Conservation (phyloP, 352 stramenopile species). For the Synura sp. region DNA sequence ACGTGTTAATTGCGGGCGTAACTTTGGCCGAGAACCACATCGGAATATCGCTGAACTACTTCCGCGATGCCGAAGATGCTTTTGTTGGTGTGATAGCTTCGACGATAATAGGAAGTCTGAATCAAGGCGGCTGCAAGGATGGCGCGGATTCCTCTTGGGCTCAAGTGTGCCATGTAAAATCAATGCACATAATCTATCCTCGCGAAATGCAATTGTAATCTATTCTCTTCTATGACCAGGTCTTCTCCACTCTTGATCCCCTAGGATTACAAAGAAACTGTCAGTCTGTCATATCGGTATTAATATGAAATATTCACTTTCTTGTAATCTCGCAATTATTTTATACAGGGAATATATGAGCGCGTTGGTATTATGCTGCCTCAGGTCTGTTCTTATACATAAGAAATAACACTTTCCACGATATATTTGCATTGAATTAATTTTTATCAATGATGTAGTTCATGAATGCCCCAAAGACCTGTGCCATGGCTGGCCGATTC, state of each 20-base stretch:
- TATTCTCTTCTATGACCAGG: too few relatives aligned
- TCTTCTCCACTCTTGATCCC: neutral
- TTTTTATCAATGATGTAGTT: too few relatives aligned
- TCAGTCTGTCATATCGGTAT: too few relatives aligned
- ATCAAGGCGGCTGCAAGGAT: neutral
- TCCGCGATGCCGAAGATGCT: neutral
- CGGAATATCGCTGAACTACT: neutral
- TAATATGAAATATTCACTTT: too few relatives aligned
- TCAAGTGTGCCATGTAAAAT: too few relatives aligned
- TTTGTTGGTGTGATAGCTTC: neutral
- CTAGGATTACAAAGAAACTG: neutral
- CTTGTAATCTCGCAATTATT: too few relatives aligned
- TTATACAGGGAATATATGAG: neutral
- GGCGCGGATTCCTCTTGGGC: too few relatives aligned
- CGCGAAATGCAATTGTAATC: too few relatives aligned
- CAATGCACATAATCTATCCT: too few relatives aligned
- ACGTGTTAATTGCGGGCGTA: neutral
- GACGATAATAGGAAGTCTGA: neutral
- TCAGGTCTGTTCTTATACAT: too few relatives aligned
- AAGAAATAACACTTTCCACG: too few relatives aligned
- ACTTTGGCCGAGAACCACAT: slow-evolving; percentile 18
- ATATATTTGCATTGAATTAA: too few relatives aligned
- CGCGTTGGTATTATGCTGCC: neutral
- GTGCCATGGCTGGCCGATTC: neutral
- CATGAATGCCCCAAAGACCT: neutral